A percentile compares a stretch with the other conserved stretches of the same genome.
Conservation (phyloP, 2,329 filamentous ascomycete species). For the Calonectria honghensis region DNA sequence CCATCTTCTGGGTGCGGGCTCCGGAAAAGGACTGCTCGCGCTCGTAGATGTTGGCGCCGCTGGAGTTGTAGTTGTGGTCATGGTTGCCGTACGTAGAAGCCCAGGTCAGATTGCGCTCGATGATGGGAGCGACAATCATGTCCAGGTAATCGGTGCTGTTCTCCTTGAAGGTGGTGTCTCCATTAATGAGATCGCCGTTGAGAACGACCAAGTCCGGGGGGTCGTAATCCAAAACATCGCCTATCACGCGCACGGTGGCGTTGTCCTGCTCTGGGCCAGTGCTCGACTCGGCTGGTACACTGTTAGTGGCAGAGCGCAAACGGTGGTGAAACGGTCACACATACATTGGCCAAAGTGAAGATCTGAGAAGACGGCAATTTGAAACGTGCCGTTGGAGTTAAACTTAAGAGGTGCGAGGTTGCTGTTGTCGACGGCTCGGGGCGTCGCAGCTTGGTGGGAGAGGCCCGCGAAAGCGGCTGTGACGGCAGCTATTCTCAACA, state of each 20-base stretch:
- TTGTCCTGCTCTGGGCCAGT: slow-evolving; percentile 70
- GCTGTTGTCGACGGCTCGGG: slow-evolving; percentile 41
- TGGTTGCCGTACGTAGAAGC: slow-evolving; percentile 84
- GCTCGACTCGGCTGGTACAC: slow-evolving; percentile 41
- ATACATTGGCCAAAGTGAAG: slow-evolving; percentile 52
- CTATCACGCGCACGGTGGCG: slow-evolving; percentile 74
- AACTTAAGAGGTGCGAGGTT: slow-evolving; percentile 46
- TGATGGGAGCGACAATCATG: slow-evolving; percentile 74
- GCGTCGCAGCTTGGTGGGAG: slow-evolving; percentile 26
- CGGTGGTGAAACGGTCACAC: neutral
- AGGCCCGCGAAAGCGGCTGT: slow-evolving; percentile 35
- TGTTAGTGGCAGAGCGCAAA: slow-evolving; percentile 15
- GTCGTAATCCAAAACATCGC: slow-evolving; percentile 74
- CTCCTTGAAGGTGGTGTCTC: slow-evolving; percentile 74
- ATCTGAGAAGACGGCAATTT: slow-evolving; percentile 52
- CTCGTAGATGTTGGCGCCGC: slow-evolving; percentile 65
- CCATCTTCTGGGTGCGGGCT: slow-evolving; percentile 64
- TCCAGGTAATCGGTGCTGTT: slow-evolving; percentile 76
- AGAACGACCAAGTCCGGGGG: slow-evolving; percentile 77
- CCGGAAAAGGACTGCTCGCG: slow-evolving; percentile 64
- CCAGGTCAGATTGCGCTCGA: slow-evolving; percentile 74
- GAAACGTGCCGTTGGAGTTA: slow-evolving; percentile 47
- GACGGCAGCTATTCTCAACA: slow-evolving; percentile 24
- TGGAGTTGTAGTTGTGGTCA: slow-evolving; percentile 77
- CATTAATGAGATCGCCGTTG: slow-evolving; percentile 83